phyloP scores from a whole-genome alignment of 768 basidiomycete species.

The Boletus edulis region DNA sequence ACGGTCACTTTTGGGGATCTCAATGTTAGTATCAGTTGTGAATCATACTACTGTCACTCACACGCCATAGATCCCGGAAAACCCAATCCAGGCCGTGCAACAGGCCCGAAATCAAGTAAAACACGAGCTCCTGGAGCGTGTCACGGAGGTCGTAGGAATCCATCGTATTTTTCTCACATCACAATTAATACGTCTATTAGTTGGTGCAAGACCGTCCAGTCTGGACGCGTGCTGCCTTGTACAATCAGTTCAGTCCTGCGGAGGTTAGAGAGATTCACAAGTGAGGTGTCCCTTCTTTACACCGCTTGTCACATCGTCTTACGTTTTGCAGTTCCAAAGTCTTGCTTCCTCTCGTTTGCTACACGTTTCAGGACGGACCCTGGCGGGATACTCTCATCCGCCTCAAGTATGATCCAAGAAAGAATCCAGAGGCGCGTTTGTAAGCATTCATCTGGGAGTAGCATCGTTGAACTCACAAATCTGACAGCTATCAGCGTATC shows the following conservation, averaged over 20 bases:
- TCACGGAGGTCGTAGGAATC: constrained; percentile 45
- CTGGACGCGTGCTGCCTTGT: constrained; percentile 85
- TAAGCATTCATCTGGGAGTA: constrained; percentile 38
- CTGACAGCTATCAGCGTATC: constrained; percentile 84
- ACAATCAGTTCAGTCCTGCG: constrained; percentile 71
- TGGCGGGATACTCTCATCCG: constrained; percentile 88
- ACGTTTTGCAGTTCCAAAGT: constrained; percentile 63
- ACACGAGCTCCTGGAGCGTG: constrained; percentile 48
- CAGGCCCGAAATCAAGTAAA: constrained; percentile 56
- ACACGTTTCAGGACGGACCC: constrained; percentile 91
- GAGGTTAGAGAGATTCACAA: constrained; percentile 75
- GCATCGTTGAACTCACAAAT: constrained; percentile 1
- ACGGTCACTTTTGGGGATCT: constrained; percentile 65
- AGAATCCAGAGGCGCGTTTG: constrained; percentile 71
- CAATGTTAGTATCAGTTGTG: constrained; percentile 31
- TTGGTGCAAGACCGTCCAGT: constrained; percentile 73
- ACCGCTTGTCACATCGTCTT: background rate
- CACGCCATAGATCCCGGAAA: constrained; percentile 55
- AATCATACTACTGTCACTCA: background rate
- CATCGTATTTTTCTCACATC: constrained; percentile 5
- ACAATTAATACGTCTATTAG: constrained; percentile 36
- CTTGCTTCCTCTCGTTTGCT: constrained; percentile 76
- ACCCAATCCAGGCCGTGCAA: constrained; percentile 60
- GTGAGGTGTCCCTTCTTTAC: constrained; percentile 40
- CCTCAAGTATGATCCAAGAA: constrained; percentile 88